Percentiles rank a stretch among this genome's conserved stretches.
Evolutionary conservation across 108 stramenopile genomes (phyloP).

Genomic region (Skeletonema potamos): DNA sequence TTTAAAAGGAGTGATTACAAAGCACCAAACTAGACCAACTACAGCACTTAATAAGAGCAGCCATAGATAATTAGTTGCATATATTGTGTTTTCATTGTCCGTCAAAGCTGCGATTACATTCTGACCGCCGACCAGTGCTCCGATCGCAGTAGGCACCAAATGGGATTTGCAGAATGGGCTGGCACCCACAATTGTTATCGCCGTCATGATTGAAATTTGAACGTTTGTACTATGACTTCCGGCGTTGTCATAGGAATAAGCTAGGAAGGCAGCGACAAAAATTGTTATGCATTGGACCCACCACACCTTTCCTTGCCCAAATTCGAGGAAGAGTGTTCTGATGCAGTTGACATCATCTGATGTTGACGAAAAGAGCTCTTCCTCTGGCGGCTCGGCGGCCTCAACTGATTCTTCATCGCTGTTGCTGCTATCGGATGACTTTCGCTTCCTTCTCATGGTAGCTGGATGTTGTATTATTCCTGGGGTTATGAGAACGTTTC

Average conservation of each 20-base stretch:
- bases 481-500: background rate
- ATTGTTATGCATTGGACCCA: conserved; percentile 45
- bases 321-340: background rate
- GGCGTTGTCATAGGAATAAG: conserved; percentile 42
- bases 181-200: conserved; percentile 43
- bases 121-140: conserved; percentile 55
- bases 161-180: conserved; percentile 35
- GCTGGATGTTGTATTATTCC: background rate
- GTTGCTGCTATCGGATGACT: background rate
- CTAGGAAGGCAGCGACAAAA: conserved; percentile 22
- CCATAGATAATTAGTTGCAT: conserved; percentile 32
- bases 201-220: conserved; percentile 54
- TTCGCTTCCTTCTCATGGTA: background rate
- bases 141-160: conserved; percentile 39
- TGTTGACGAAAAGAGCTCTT: background rate
- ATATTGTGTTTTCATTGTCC: conserved; percentile 4
- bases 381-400: background rate
- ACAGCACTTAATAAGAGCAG: conserved; percentile 26
- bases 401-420: background rate
- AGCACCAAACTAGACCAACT: conserved; percentile 36
- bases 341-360: background rate
- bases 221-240: conserved; percentile 29
- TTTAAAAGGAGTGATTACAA: conserved; percentile 12
- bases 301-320: conserved; percentile 23
- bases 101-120: conserved; percentile 45